Evolutionary conservation across 176 grass and related monocot genomes (phyloP), one percentile per base, ranked within the genome.

Genomic region (Musa acuminata): DNA sequence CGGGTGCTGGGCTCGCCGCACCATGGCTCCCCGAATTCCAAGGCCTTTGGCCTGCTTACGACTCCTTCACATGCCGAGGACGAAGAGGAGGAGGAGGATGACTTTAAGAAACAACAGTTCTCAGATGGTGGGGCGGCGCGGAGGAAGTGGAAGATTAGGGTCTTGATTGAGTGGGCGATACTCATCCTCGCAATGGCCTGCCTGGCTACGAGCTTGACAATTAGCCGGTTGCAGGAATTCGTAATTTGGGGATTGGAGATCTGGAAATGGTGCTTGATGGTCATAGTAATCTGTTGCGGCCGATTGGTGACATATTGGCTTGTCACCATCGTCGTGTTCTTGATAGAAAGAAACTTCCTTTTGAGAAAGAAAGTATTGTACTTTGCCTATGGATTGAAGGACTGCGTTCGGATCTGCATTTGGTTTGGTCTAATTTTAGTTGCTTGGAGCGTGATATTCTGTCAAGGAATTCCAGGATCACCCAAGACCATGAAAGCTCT

Each of bases 221-320:
- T 79, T 66, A 82, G 29, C 3, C 64, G 48, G 67, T 72, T 94
- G 24, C 69, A 85, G 75, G 81, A 78, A 1, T 29, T 29, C 23
- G 76, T 72, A 51, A 52, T 99, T 1, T 89, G 88, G 90, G 85
- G 88, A 51, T 66, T 91, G 48, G 84, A 87, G 69, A 94, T 99
- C 75, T 99, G 90, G 95, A 94, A 91, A 60, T 99, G 95, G 90
- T 99, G 90, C 75, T 70, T 99, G 62, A 87, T 99, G 84, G 86
- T 93, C 54, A 85, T 75, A 67, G 50, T 89, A 52, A 82, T 91
- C 81, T 93, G 85, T 77, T 99, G 88, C 6, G 95, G 95, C 23
- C 82, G 86, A 14, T 84, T 94, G 72, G 82, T 99, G 71, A 99
- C 86, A 53, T 82, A 72, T 10, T 94, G 90, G 88, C 29, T 87